These are phyloP conservation scores for Raddia guianensis DNA, from an alignment of 176 grass and related monocot genomes.

Conservation along the genomic window DNA sequence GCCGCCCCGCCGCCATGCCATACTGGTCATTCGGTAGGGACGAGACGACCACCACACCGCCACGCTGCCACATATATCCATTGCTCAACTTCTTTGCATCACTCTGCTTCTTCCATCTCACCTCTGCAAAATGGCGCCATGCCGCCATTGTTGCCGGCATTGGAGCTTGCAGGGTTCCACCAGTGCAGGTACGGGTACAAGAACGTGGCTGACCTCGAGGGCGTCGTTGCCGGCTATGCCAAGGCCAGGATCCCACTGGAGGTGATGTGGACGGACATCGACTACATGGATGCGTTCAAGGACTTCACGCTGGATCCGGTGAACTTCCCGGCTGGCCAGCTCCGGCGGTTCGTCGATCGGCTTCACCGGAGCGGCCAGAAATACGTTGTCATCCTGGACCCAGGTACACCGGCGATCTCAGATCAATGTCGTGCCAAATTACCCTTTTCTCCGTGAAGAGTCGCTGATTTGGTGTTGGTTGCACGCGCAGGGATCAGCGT, in stretches of 20 bases:
- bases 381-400: conserved; percentile 82
- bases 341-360: conserved; percentile 61
- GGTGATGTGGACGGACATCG: conserved; percentile 98
- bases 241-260: conserved; percentile 77
- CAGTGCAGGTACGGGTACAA: conserved; percentile 80
- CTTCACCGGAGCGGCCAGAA: conserved; percentile 82
- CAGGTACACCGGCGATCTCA: conserved; percentile 42
- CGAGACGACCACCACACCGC: not conserved
- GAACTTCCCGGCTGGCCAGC: conserved; percentile 60
- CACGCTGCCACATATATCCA: not conserved
- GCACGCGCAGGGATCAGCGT: conserved; percentile 57
- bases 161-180: conserved; percentile 62
- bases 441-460: too few species aligned
- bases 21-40: conserved; percentile 84
- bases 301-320: conserved; percentile 80
- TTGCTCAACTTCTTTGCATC: not conserved
- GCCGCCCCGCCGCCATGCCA: conserved; percentile 72
- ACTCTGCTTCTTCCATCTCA: not conserved
- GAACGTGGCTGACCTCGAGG: conserved; percentile 62
- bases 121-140: not conserved
- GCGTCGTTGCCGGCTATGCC: conserved; percentile 77
- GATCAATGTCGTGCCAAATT: too few species aligned
- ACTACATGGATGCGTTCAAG: conserved; percentile 88
- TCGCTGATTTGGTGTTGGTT: not conserved
- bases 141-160: not conserved